These are phyloP conservation scores for Canavalia ensiformis DNA, from an alignment of 306 rosid species.

Conservation along the genomic window DNA sequence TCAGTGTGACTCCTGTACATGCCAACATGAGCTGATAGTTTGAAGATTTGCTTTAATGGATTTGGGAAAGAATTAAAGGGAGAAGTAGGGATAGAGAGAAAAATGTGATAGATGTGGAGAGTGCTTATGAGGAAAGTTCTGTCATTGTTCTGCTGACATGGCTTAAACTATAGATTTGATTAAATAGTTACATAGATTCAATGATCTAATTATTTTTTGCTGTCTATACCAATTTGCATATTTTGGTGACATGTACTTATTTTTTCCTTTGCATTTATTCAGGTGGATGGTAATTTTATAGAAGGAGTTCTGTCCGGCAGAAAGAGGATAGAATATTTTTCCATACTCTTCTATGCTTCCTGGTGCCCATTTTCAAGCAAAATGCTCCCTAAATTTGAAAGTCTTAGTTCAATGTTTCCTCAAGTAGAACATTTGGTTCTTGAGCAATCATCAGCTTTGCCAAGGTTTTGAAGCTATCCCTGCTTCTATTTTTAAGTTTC, in stretches of 20 bases:
- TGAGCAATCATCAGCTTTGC: conserved; percentile 80
- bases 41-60: not conserved
- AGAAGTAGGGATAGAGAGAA: not conserved
- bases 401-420: conserved; percentile 79
- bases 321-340: conserved; percentile 51
- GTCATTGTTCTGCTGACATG: not conserved
- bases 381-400: conserved; percentile 63
- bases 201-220: conserved; percentile 10
- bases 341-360: conserved; percentile 79
- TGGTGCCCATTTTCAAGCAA: conserved; percentile 78
- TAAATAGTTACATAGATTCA: conserved; percentile 1
- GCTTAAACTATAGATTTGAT: not conserved
- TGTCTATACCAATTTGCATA: not conserved
- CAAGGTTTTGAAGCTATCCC: conserved; percentile 64
- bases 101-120: too few species aligned
- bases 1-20: not conserved
- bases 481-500: conserved; percentile 35
- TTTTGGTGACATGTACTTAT: conserved; percentile 21
- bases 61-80: not conserved
- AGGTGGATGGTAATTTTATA: conserved; percentile 78
- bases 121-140: not conserved
- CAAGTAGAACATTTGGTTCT: conserved; percentile 76
- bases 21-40: conserved; percentile 2
- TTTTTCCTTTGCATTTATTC: conserved; percentile 31
- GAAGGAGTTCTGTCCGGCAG: conserved; percentile 61